Percentiles rank a stretch among this genome's conserved stretches.
These are phyloP conservation scores for Pseudozyma tsukubaensis DNA, from an alignment of 1,284 basidiomycete species.

Conservation along the genomic window DNA sequence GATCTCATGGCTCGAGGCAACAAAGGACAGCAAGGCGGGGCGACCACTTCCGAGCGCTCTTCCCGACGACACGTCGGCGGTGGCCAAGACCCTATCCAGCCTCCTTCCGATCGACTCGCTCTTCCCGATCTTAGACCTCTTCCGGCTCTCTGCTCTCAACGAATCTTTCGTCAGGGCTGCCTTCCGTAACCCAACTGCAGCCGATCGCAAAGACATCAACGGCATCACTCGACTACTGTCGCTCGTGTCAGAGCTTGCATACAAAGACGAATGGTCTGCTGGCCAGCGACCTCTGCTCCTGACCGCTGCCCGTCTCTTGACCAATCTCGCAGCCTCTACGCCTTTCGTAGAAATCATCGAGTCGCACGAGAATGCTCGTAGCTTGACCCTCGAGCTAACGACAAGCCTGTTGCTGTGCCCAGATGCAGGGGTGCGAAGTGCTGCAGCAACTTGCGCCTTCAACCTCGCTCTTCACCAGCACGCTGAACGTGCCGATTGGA, in stretches of 20 bases:
- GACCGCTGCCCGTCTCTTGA: conserved; percentile 79
- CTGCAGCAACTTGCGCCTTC: conserved; percentile 83
- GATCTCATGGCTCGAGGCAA: conserved; percentile 44
- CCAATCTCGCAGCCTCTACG: conserved; percentile 76
- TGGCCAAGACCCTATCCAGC: conserved; percentile 10
- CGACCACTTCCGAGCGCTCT: conserved; percentile 7
- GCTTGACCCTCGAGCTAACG: conserved; percentile 73
- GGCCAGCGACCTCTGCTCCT: conserved; percentile 71
- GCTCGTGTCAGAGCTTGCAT: conserved; percentile 17
- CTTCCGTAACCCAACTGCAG: conserved; percentile 12
- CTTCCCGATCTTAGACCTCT: conserved; percentile 85
- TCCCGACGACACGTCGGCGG: conserved; percentile 2
- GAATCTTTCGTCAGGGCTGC: conserved; percentile 55
- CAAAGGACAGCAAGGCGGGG: conserved; percentile 4
- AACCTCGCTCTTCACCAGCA: conserved; percentile 73
- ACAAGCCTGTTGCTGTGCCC: conserved; percentile 75
- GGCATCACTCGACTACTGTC: conserved; percentile 23
- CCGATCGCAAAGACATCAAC: conserved; percentile 20
- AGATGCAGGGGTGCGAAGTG: conserved; percentile 78
- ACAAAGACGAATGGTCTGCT: conserved; percentile 72
- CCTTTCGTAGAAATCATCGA: conserved; percentile 73
- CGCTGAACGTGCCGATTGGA: conserved; percentile 33
- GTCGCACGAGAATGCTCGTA: conserved; percentile 71
- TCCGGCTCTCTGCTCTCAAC: conserved; percentile 82
- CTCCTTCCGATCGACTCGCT: conserved; percentile 74